phyloP scores from a whole-genome alignment of 768 basidiomycete species.

The Ramaria sp. region DNA sequence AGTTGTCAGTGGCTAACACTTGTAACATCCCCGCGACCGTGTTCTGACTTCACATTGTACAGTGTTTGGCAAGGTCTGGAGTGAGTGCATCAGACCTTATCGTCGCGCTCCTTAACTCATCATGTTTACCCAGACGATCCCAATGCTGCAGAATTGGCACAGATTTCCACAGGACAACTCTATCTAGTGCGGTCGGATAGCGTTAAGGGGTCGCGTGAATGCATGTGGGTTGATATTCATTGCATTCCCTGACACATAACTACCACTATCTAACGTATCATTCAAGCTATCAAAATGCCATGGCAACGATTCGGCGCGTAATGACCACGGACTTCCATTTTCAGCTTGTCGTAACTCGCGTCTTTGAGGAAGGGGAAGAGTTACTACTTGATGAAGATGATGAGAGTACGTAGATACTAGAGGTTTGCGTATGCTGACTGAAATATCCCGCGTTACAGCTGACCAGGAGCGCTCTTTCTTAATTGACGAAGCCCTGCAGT shows the following conservation, averaged over 20 bases:
- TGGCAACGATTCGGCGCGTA: slow-evolving; percentile 84
- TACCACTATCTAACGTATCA: background rate
- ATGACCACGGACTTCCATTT: slow-evolving; percentile 68
- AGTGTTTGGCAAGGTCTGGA: slow-evolving; percentile 94
- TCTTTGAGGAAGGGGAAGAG: slow-evolving; percentile 95
- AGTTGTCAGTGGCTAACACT: slow-evolving; percentile 43
- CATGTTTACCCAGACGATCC: slow-evolving; percentile 59
- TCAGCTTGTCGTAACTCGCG: slow-evolving; percentile 91
- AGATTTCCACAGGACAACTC: slow-evolving; percentile 85
- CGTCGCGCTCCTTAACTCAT: background rate
- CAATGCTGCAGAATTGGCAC: slow-evolving; percentile 89
- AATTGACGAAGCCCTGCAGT: slow-evolving; percentile 82
- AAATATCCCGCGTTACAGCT: slow-evolving; percentile 33
- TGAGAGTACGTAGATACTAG: slow-evolving; percentile 48
- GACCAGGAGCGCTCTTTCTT: slow-evolving; percentile 92
- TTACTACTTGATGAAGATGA: slow-evolving; percentile 91
- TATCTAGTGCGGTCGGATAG: slow-evolving; percentile 87
- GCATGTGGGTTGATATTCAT: slow-evolving; percentile 61
- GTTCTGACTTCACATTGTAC: slow-evolving; percentile 11
- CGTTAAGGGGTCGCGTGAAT: slow-evolving; percentile 86
- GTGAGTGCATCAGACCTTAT: slow-evolving; percentile 39
- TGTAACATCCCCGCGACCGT: slow-evolving; percentile 12
- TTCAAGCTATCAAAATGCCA: slow-evolving; percentile 85
- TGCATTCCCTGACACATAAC: background rate
- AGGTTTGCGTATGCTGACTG: background rate